Evolutionary conservation across 202 grass and related monocot species (phyloP).

Genomic region (Carex sylvatica): DNA sequence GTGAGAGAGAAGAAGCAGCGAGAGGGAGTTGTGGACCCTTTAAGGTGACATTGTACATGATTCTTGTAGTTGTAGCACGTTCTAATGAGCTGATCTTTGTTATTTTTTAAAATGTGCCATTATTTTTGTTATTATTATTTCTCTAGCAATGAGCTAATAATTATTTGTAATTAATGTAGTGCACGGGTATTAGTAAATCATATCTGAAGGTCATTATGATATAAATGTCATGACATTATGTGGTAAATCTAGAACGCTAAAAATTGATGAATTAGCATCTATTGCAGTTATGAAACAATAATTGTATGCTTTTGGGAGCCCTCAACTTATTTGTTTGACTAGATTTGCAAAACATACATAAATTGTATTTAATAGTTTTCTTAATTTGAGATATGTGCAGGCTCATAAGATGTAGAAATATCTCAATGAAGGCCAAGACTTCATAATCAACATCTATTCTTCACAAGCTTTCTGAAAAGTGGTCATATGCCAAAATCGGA

Average conservation of each 20-base stretch:
- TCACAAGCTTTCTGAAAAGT: too few relatives aligned
- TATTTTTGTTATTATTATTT: neutral
- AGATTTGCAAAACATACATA: too few relatives aligned
- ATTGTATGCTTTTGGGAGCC: too few relatives aligned
- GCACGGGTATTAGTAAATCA: neutral
- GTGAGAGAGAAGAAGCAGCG: conserved; percentile 52
- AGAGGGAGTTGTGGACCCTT: conserved; percentile 39
- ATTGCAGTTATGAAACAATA: neutral
- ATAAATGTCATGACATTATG: neutral
- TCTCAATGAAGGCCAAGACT: too few relatives aligned
- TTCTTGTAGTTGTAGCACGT: neutral
- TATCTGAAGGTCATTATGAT: neutral
- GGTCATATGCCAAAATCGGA: too few relatives aligned
- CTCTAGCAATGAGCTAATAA: neutral
- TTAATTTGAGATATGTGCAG: too few relatives aligned
- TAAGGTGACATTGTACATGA: conserved; percentile 88
- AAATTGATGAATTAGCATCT: neutral
- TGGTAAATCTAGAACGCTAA: neutral
- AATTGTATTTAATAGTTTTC: too few relatives aligned
- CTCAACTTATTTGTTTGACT: too few relatives aligned
- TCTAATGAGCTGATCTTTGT: neutral
- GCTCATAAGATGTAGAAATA: too few relatives aligned
- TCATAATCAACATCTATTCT: too few relatives aligned
- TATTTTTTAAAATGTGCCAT: neutral
- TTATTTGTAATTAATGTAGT: neutral